Evolutionary conservation across 306 rosid species (phyloP), one percentile per base, ranked within the genome.

Genomic region (Fragaria iinumae): DNA sequence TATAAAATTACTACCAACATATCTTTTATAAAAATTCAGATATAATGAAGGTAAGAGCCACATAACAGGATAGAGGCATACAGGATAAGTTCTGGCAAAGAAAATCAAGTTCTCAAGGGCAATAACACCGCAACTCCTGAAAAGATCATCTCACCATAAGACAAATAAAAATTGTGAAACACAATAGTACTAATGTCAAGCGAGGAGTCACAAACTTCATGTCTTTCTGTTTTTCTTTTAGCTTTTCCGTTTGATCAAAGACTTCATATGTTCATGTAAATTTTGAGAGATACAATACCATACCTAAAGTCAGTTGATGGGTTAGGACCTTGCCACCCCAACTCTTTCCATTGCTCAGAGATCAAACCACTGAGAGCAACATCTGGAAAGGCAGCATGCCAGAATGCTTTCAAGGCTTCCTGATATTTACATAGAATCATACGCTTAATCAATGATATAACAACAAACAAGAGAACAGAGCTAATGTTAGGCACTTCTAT

Each of bases 271-370:
- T 25, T 25, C 21, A 69, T 47, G 57, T 25, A 25, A 69, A 69
- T 13, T 27, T 43, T 23, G 39, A 56, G n/a, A 43, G 10, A 21
- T 73, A 60, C 16, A 4, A 70, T 74, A 32, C 36, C 48, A 67
- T 76, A 95, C 97, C 99, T 86, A 76, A 95, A 95, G 77, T 95
- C 99, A n/a, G 99, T 95, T 18, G 99, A 90, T 53, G 97, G 97
- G 79, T 95, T 95, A 76, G 92, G 75, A 79, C 99, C 99, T 87
- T 95, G 99, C 99, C 99, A 95, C 36, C 99, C 99, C 99, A 95
- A 88, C 56, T 92, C 97, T 86, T 95, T 95, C 99, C 97, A 92
- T 81, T 95, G 99, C 64, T 88, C 96, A 43, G 99, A 92, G 75
- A 95, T 86, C 87, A 92, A 71, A 55, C 96, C 92, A 49, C 64